Base-by-base conservation (phyloP, 805 yeast genomes). In the Starmerella etchellsii region DNA sequence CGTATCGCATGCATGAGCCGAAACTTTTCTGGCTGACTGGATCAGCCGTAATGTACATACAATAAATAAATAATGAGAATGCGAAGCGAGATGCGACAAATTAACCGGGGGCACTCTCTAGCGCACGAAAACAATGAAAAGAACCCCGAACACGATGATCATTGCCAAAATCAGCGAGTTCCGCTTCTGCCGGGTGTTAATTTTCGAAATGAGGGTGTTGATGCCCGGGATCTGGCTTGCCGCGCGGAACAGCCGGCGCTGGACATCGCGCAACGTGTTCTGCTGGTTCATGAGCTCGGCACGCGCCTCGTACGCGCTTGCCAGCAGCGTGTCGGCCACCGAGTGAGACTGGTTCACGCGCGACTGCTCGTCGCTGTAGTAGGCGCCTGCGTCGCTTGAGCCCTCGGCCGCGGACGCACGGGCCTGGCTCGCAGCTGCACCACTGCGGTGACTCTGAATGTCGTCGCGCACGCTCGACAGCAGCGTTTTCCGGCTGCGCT, bases 271-370 rank as follows among this genome's bases (percentile, higher is more conserved):
- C 39, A 91, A 65, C 7, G 71, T 57, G 29, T 69, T 70, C 44
- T 88, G 68, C 62, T 91, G 98, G 36, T 77, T 67, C 34, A 70
- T 50, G 39, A 91, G 70, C 54, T 82, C 93, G 45, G 87, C 96
- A 43, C 97, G 68, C 0, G 97, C 85, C 50, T 81, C 82, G 62
- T 74, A 79, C 1, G 95, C 97, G 56, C 80, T 87, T n/a, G 71
- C 71, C 29, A 88, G 68, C 43, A 91, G 65, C 33, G 79, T 64
- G 56, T 91, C 96, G 14, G 94, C 82, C 38, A 85, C 65, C 32
- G 69, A 67, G 56, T 84, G 77, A 32, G 91, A 76, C 38, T 68
- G 68, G 49, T 81, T 82, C 16, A 80, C 79, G 37, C 95, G 66
- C 29, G 71, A 65, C 7, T 83, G 61, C 60, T 88, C 98, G 43